Conservation (phyloP, 805 yeast species). For the Schwanniomyces polymorphus region DNA sequence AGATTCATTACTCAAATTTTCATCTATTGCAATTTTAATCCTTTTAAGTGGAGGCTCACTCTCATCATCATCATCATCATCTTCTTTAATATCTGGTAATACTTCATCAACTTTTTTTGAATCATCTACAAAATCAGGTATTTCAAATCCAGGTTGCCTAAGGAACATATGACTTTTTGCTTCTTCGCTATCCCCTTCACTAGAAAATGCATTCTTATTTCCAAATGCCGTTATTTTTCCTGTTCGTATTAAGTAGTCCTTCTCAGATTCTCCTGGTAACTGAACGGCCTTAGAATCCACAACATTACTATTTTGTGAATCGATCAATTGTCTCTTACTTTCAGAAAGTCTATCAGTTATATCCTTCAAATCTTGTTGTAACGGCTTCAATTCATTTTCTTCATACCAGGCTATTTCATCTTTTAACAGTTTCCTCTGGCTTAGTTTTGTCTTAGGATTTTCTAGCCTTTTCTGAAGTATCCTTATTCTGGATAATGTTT, state of each 20-base stretch:
- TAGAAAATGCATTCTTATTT: slow-evolving; percentile 56
- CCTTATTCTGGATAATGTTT: slow-evolving; percentile 42
- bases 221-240: slow-evolving; percentile 97
- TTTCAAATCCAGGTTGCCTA: slow-evolving; percentile 49
- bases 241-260: slow-evolving; percentile 79
- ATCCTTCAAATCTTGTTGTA: slow-evolving; percentile 64
- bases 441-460: slow-evolving; percentile 60
- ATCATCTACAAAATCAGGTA: slow-evolving; percentile 17
- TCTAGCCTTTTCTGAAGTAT: slow-evolving; percentile 48
- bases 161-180: slow-evolving; percentile 43
- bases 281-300: slow-evolving; percentile 26
- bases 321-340: slow-evolving; percentile 38
- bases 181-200: slow-evolving; percentile 29
- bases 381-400: slow-evolving; percentile 50
- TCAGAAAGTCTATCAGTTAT: slow-evolving; percentile 35
- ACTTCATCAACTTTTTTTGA: slow-evolving; percentile 1
- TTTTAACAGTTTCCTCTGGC: slow-evolving; percentile 55
- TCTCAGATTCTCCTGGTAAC: slow-evolving; percentile 72
- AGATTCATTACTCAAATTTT: not conserved
- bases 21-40: slow-evolving; percentile 2
- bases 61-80: slow-evolving; percentile 17
- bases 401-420: slow-evolving; percentile 55
- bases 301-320: slow-evolving; percentile 12
- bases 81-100: slow-evolving; percentile 4
- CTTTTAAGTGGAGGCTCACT: slow-evolving; percentile 1